Percentiles rank a stretch among this genome's conserved stretches.
phyloP scores from a whole-genome alignment of 2,329 filamentous ascomycete species.

The Aspergillus hiratsukae region DNA sequence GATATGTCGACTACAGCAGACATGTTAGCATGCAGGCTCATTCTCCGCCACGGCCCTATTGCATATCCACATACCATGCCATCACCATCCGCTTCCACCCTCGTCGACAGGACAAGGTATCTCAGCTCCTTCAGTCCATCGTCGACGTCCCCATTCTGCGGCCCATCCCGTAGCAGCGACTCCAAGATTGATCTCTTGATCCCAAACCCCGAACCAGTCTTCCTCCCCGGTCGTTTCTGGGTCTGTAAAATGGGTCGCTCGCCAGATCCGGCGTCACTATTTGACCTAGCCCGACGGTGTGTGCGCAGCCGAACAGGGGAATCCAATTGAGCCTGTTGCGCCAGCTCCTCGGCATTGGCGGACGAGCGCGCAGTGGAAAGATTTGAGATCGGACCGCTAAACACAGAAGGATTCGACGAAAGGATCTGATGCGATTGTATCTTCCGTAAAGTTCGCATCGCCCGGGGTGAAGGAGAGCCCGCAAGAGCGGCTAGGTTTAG shows the following conservation, averaged over 20 bases:
- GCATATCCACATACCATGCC: conserved; percentile 43
- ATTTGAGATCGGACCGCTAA: conserved; percentile 61
- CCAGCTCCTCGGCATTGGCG: conserved; percentile 20
- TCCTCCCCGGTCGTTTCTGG: conserved; percentile 36
- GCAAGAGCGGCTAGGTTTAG: conserved; percentile 23
- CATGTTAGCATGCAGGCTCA: conserved; percentile 3
- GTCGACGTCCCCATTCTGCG: conserved; percentile 60
- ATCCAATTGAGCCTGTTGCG: conserved; percentile 24
- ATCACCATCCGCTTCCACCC: conserved; percentile 49
- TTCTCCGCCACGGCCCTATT: background rate
- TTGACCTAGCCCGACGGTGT: conserved; percentile 59
- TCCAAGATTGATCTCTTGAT: conserved; percentile 58
- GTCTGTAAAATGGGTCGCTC: conserved; percentile 21
- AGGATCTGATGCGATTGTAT: conserved; percentile 69
- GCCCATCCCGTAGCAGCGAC: conserved; percentile 73
- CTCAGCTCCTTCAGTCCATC: conserved; percentile 44
- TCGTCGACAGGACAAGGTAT: conserved; percentile 47
- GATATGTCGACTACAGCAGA: conserved; percentile 67
- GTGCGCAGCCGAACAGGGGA: conserved; percentile 22
- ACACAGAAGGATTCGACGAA: conserved; percentile 52
- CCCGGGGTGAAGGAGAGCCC: conserved; percentile 42
- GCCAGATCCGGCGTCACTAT: conserved; percentile 62
- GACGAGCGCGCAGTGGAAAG: conserved; percentile 26
- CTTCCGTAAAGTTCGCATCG: conserved; percentile 64
- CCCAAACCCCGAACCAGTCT: conserved; percentile 43